Base-by-base conservation (phyloP, 2,329 filamentous ascomycete species). In the Dactylonectria macrodidyma region DNA sequence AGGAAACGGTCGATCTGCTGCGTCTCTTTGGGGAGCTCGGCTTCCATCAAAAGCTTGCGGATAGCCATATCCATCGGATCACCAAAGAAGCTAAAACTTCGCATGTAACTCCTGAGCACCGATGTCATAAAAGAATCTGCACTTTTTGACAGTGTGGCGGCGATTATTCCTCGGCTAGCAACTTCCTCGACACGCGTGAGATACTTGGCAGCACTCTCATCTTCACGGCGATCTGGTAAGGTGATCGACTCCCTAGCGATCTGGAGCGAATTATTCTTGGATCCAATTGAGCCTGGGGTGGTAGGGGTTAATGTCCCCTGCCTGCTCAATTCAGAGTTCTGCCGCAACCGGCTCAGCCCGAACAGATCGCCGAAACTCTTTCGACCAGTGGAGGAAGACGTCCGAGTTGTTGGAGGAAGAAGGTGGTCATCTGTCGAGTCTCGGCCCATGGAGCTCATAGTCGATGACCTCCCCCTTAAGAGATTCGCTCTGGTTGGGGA, bases 31-130 rank as follows among this genome's bases (percentile, higher is more conserved):
- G 96, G 96, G 36, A 99, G 83, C 80, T 98, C 95, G 3, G 96
- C 95, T 78, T 98, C 95, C 93, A 98, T 97, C 62, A 99, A 86
- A 56, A 99, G 87, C 80, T 98, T 98, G 44, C 96, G 91, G 71
- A 98, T 91, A 2, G 95, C 93, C 95, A 99, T 98, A 79, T 99
- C 96, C 85, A 99, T 95, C 0, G 96, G 96, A 75, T 98, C 95
- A 33, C 94, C 95, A 76, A 98, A 98, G 82, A 98, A 98, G 59
- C 92, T 91, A 80, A 98, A 98, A 22, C 92, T 92, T 60, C 95
- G 91, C 92, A 98, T 98, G 78, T 97, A 98, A 78, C 95, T 98
- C 67, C 95, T 90, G 63, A 99, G 82, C 3, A 97, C 95, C 1
- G 93, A 90, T 66, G 91, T 89, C 54, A 91, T 93, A 79, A 98